Evolutionary conservation across 1,284 basidiomycete genomes (phyloP).

Genomic region (Apiotrichum porosum): DNA sequence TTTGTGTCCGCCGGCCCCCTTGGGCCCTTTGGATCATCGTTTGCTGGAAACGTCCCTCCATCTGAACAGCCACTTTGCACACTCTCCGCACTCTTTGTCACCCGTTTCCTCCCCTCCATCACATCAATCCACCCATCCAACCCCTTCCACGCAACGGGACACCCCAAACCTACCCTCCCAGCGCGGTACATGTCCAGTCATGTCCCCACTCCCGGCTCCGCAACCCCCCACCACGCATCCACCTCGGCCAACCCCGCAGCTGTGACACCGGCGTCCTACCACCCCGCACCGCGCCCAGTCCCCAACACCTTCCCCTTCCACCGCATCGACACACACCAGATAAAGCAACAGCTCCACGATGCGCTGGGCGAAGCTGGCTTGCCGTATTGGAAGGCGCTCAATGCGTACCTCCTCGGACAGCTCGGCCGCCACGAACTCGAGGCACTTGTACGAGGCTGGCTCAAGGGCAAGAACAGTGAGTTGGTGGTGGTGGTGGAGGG

Average conservation of each 20-base stretch:
- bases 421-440: constrained; percentile 40
- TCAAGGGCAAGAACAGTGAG: constrained; percentile 42
- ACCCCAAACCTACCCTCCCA: not conserved
- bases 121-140: constrained; percentile 9
- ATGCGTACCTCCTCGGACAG: constrained; percentile 45
- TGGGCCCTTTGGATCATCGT: no score
- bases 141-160: not conserved
- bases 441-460: constrained; percentile 34
- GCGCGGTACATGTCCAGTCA: constrained; percentile 39
- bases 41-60: no score
- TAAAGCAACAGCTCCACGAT: constrained; percentile 72
- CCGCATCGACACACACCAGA: constrained; percentile 47
- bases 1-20: no score
- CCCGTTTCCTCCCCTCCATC: no score
- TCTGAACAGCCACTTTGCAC: no score
- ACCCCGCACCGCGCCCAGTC: constrained; percentile 40
- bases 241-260: constrained; percentile 52
- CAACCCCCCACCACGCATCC: constrained; percentile 46
- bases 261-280: constrained; percentile 51
- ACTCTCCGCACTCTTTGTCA: no score
- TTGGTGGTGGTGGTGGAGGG: no score
- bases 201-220: constrained; percentile 57
- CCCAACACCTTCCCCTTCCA: constrained; percentile 43
- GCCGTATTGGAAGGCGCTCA: constrained; percentile 48
- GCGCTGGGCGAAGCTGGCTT: constrained; percentile 66